Evolutionary conservation across 192 early-diverging fungal species (phyloP).

Genomic region (Coemansia sp.): DNA sequence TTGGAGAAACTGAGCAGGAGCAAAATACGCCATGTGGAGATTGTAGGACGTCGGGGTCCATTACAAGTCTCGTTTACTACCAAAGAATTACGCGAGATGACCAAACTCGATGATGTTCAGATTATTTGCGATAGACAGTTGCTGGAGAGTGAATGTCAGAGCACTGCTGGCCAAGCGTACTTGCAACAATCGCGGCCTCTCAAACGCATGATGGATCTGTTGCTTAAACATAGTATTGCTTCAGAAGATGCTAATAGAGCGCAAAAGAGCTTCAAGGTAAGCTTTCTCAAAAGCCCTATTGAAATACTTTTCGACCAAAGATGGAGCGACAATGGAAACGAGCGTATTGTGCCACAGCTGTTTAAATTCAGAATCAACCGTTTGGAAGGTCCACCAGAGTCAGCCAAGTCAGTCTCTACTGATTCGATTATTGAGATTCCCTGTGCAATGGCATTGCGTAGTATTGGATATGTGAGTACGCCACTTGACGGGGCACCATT

Average conservation of each 20-base stretch:
- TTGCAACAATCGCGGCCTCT: conserved; percentile 60
- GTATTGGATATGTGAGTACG: conserved; percentile 85
- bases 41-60: conserved; percentile 91
- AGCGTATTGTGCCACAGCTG: conserved; percentile 6
- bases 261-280: conserved; percentile 64
- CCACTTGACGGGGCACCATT: conserved; percentile 75
- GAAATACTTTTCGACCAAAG: conserved; percentile 50
- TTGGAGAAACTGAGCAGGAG: conserved; percentile 64
- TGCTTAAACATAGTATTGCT: conserved; percentile 58
- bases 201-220: conserved; percentile 82
- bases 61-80: conserved; percentile 91
- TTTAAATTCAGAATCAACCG: conserved; percentile 63
- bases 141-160: conserved; percentile 57
- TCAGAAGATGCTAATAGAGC: background rate
- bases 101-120: conserved; percentile 62
- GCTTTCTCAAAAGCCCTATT: conserved; percentile 72
- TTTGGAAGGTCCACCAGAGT: conserved; percentile 62
- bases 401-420: conserved; percentile 60
- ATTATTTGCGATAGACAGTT: conserved; percentile 65
- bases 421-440: conserved; percentile 57
- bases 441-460: conserved; percentile 72
- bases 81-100: conserved; percentile 95
- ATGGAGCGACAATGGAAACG: background rate
- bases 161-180: conserved; percentile 26
- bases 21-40: conserved; percentile 74